Evolutionary conservation across 192 early-diverging fungal species (phyloP), one percentile per base, ranked within the genome.

Genomic region (Ambispora gerdemannii): DNA sequence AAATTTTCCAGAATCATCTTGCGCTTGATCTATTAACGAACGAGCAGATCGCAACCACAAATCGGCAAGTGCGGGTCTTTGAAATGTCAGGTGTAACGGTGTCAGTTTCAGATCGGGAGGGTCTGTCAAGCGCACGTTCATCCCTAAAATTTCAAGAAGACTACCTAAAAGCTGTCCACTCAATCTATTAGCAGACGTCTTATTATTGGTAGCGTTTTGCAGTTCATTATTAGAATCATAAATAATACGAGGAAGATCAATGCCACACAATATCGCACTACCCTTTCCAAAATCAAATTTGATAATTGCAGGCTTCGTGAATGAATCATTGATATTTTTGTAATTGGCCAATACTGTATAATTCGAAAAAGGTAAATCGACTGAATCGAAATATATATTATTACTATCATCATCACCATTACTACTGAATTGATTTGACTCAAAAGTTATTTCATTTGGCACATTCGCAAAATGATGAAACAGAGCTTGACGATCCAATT

Each of bases 251-350:
- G 13, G 10, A 19, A 62, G 17, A 35, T 62, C 34, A 31, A 62
- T 33, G 1, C 59, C 59, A 62, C 28, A 11, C 7, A 62, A 22
- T 30, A 62, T 62, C 11, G 1, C 59, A n/a, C 4, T 50, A 24
- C 68, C 58, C 6, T 72, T 75, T 19, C 84, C 86, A 24, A 82
- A 32, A 6, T 2, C 50, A 51, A 70, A 72, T 63, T 83, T 72
- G 11, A 87, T 72, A 22, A 87, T 79, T 1, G 83, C 85, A 11
- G 83, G 78, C 50, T 60, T 7, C 65, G 10, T 50, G 53, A 50
- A 22, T 2, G 19, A 27, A 24, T 50, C 49, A 30, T 33, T 19
- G 43, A 20, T 4, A 67, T 52, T 33, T 10, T 67, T 22, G 24
- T 52, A n/a, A n/a, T 34, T 52, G 1, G 55, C 4, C 10, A 58